A percentile compares a stretch with the other conserved stretches of the same genome.
Evolutionary conservation across 129 eudicot genomes (phyloP).

Genomic region (Saussurea involucrata): DNA sequence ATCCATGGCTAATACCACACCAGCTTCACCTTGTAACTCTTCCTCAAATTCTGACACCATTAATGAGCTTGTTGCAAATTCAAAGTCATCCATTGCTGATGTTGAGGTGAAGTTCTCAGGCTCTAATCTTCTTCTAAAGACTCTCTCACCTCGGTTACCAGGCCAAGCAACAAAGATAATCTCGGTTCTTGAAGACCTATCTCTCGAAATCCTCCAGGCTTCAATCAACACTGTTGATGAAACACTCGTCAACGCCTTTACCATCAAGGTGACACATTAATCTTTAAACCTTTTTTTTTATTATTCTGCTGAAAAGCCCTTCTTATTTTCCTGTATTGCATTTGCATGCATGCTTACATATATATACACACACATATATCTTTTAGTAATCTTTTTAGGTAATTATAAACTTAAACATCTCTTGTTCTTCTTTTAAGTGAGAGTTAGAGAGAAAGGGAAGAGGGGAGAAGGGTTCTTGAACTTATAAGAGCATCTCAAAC

Average conservation of each 20-base stretch:
- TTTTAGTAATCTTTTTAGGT: not conserved
- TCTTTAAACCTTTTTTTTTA: not conserved
- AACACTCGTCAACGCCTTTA: slow-evolving; percentile 64
- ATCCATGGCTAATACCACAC: slow-evolving; percentile 23
- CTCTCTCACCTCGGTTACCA: slow-evolving; percentile 60
- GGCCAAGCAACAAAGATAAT: slow-evolving; percentile 79
- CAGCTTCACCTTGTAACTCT: slow-evolving; percentile 44
- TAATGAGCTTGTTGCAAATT: slow-evolving; percentile 79
- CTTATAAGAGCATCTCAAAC: no score
- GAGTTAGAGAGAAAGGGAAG: not conserved
- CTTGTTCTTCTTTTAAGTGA: not conserved
- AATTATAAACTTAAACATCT: not conserved
- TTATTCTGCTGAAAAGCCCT: not conserved
- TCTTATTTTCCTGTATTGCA: slow-evolving; percentile 8
- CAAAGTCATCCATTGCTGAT: slow-evolving; percentile 73
- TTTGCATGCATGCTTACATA: slow-evolving; percentile 24
- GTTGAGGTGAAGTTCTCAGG: slow-evolving; percentile 93
- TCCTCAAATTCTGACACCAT: slow-evolving; percentile 39
- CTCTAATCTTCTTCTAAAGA: slow-evolving; percentile 67
- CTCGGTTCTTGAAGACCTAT: slow-evolving; percentile 66
- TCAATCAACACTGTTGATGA: slow-evolving; percentile 60
- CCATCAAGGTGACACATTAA: slow-evolving; percentile 74
- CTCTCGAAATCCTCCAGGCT: slow-evolving; percentile 82
- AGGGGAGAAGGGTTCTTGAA: not conserved
- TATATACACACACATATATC: not conserved